phyloP scores from a whole-genome alignment of 1,284 basidiomycete genomes.

The Tylopilus sp. region DNA sequence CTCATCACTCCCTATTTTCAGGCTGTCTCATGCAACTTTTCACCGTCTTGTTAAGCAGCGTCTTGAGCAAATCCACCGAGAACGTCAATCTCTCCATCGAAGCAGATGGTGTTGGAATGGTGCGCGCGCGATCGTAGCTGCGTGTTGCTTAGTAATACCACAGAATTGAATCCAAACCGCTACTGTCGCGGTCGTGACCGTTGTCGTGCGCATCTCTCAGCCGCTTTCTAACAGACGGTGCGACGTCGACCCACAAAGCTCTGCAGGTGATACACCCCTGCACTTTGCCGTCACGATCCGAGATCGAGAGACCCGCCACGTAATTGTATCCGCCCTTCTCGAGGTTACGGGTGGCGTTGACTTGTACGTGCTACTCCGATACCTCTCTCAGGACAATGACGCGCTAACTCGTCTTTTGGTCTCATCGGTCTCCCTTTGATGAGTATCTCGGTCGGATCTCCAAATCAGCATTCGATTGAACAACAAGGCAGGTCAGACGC shows the following conservation, averaged over 20 bases:
- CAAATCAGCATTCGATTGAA: conserved; percentile 31
- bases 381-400: background rate
- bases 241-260: conserved; percentile 42
- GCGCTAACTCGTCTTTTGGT: background rate
- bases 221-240: too few species aligned
- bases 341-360: conserved; percentile 37
- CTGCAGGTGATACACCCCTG: conserved; percentile 40
- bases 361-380: conserved; percentile 32
- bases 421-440: too few species aligned
- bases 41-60: conserved; percentile 18
- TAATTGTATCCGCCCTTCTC: conserved; percentile 36
- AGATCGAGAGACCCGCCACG: conserved; percentile 24
- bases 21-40: background rate
- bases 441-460: background rate
- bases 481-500: conserved; percentile 41
- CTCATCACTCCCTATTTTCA: background rate
- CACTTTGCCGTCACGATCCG: conserved; percentile 38
- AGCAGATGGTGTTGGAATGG: too few species aligned
- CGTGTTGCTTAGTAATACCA: too few species aligned
- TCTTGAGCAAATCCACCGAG: conserved; percentile 27
- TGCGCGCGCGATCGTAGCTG: too few species aligned
- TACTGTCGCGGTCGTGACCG: too few species aligned
- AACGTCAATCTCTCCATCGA: conserved; percentile 37
- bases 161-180: too few species aligned
- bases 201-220: too few species aligned